These are phyloP conservation scores for Trichosporon coremiiforme DNA, from an alignment of 1,284 basidiomycete species.

Conservation along the genomic window DNA sequence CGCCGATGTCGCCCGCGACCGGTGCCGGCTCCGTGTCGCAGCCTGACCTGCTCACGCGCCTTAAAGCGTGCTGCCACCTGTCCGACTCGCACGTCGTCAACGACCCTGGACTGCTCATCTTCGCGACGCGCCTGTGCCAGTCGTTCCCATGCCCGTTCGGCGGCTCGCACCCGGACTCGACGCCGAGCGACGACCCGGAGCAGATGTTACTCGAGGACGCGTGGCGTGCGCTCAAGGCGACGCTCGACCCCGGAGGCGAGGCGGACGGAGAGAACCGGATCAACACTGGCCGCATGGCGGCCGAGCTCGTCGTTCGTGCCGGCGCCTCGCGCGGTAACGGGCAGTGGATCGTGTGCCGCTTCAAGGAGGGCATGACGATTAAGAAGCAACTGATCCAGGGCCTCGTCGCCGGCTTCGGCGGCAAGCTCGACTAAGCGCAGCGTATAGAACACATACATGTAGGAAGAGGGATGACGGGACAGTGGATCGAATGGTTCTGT, in stretches of 20 bases:
- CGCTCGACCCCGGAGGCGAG: constrained; percentile 51
- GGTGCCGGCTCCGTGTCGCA: constrained; percentile 32
- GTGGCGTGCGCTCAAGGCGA: constrained; percentile 49
- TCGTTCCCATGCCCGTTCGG: constrained; percentile 50
- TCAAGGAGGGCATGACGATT: constrained; percentile 52
- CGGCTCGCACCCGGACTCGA: constrained; percentile 44
- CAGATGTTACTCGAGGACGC: constrained; percentile 52
- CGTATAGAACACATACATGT: constrained; percentile 6
- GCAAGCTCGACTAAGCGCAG: constrained; percentile 42
- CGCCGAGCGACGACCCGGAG: constrained; percentile 45
- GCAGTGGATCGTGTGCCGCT: constrained; percentile 50
- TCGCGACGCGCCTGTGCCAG: constrained; percentile 55
- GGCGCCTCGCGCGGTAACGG: constrained; percentile 45
- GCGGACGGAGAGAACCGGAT: constrained; percentile 54
- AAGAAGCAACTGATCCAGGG: constrained; percentile 46
- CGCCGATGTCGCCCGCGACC: constrained; percentile 26
- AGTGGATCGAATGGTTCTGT: constrained; percentile 14
- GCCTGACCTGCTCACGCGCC: constrained; percentile 53
- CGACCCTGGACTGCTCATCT: constrained; percentile 55
- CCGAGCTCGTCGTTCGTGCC: constrained; percentile 54
- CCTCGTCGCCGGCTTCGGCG: constrained; percentile 53
- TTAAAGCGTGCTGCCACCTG: constrained; percentile 55
- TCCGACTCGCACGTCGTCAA: constrained; percentile 56
- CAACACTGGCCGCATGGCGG: constrained; percentile 56
- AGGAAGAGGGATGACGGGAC: not conserved